These are phyloP conservation scores for Colletotrichum limetticola DNA, from an alignment of 2,329 filamentous ascomycete species.

Conservation along the genomic window DNA sequence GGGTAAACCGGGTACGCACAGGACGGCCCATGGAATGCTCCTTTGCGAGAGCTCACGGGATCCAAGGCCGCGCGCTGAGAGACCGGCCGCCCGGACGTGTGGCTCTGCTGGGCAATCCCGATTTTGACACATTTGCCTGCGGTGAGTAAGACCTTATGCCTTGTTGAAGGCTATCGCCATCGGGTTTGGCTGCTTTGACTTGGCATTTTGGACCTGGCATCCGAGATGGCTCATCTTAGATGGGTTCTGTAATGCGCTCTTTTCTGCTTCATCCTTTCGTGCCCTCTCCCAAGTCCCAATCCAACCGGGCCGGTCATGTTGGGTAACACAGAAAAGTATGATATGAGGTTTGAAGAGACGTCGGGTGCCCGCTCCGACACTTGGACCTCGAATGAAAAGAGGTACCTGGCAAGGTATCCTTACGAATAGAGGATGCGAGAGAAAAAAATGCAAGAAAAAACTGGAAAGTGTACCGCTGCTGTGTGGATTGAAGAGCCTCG, in stretches of 20 bases:
- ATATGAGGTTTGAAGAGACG: background rate
- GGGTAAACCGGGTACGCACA: constrained; percentile 25
- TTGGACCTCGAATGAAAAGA: constrained; percentile 9
- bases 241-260: no score
- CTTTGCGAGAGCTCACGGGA: constrained; percentile 7
- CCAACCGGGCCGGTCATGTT: constrained; percentile 20
- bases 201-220: background rate
- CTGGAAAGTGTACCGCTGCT: background rate
- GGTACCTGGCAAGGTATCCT: no score
- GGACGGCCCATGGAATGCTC: background rate
- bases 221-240: constrained; percentile 6
- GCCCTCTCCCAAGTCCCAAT: background rate
- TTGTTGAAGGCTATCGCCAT: background rate
- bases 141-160: background rate
- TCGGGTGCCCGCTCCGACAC: constrained; percentile 24
- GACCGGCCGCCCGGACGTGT: constrained; percentile 7
- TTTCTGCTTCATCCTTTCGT: no score
- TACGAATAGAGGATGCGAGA: background rate
- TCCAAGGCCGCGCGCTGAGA: constrained; percentile 10
- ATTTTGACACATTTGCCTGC: background rate
- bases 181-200: constrained; percentile 2
- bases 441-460: background rate
- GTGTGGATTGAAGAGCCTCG: constrained; percentile 33
- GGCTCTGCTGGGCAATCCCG: background rate
- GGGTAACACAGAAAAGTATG: no score